A percentile compares a stretch with the other conserved stretches of the same genome.
Evolutionary conservation across 768 basidiomycete species (phyloP).

Genomic region (Naematelia aurantialba): DNA sequence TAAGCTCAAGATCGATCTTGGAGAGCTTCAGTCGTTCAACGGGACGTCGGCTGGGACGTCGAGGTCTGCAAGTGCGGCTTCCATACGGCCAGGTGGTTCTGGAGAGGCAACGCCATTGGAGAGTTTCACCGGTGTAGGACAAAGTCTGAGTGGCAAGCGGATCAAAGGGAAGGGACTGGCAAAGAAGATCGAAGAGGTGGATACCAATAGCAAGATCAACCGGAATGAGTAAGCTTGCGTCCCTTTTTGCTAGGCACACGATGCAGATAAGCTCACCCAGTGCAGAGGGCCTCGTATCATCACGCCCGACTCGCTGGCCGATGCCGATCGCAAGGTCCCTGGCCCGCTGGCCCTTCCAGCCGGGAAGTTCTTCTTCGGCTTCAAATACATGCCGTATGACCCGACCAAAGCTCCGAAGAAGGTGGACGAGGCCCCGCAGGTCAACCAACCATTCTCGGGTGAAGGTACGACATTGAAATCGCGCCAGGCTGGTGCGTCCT

Average conservation of each 20-base stretch:
- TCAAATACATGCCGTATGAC: conserved; percentile 63
- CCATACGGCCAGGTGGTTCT: conserved; percentile 14
- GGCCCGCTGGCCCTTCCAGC: conserved; percentile 85
- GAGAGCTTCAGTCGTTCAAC: conserved; percentile 55
- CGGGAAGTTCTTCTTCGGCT: conserved; percentile 96
- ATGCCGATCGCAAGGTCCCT: conserved; percentile 69
- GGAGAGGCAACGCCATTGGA: conserved; percentile 54
- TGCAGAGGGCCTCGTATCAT: conserved; percentile 75
- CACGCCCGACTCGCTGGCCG: conserved; percentile 71
- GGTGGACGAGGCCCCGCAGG: conserved; percentile 18
- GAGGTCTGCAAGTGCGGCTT: conserved; percentile 60
- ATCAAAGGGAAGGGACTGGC: conserved; percentile 92
- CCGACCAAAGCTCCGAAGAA: conserved; percentile 43
- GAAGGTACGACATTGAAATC: conserved; percentile 51
- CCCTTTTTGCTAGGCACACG: background rate
- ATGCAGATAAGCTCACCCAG: background rate
- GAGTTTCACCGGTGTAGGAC: conserved; percentile 92
- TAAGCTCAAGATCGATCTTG: conserved; percentile 84
- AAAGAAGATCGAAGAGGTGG: conserved; percentile 72
- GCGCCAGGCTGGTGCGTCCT: conserved; percentile 46
- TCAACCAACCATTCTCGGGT: conserved; percentile 16
- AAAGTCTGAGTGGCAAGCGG: conserved; percentile 81
- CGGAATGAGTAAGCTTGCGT: conserved; percentile 71
- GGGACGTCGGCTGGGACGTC: conserved; percentile 75
- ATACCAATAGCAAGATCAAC: conserved; percentile 79